Percentiles rank a stretch among this genome's conserved stretches.
Conservation (phyloP, 495 filamentous ascomycete genomes). For the Penicillium waksmanii region DNA sequence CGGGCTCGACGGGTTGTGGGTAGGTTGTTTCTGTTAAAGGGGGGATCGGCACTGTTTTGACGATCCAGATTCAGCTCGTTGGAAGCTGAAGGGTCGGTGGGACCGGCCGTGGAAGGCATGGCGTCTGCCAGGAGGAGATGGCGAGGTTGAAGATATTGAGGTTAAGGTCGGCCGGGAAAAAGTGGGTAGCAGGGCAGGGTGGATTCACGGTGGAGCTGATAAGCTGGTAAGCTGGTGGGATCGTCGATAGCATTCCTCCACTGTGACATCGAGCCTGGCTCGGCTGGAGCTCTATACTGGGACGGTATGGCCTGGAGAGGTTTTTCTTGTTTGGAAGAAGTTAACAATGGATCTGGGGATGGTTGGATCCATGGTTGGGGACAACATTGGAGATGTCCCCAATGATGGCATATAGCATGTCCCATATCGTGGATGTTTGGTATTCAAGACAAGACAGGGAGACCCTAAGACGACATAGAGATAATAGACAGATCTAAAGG, state of each 20-base stretch:
- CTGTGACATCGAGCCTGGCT: neutral
- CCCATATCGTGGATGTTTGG: too few species aligned
- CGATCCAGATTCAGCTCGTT: neutral
- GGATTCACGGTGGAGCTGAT: slow-evolving; percentile 18
- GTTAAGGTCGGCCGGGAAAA: slow-evolving; percentile 2
- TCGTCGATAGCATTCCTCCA: slow-evolving; percentile 4
- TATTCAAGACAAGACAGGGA: too few species aligned
- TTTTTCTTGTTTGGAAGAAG: too few species aligned
- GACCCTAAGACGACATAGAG: too few species aligned
- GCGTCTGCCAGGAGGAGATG: neutral
- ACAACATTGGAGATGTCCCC: too few species aligned
- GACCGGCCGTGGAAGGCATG: neutral
- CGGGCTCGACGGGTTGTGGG: slow-evolving; percentile 18
- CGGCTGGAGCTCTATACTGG: neutral
- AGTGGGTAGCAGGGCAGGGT: slow-evolving; percentile 9
- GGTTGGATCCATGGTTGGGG: too few species aligned
- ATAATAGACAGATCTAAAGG: too few species aligned
- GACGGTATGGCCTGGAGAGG: neutral
- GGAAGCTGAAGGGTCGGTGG: neutral
- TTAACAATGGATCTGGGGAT: too few species aligned
- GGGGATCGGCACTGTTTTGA: slow-evolving; percentile 14
- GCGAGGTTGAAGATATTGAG: neutral
- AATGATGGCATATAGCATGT: too few species aligned
- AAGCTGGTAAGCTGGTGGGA: slow-evolving; percentile 12
- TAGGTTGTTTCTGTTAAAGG: slow-evolving; percentile 21